Evolutionary conservation across 2,329 filamentous ascomycete species (phyloP).

Genomic region (Rachicladosporium sp.): DNA sequence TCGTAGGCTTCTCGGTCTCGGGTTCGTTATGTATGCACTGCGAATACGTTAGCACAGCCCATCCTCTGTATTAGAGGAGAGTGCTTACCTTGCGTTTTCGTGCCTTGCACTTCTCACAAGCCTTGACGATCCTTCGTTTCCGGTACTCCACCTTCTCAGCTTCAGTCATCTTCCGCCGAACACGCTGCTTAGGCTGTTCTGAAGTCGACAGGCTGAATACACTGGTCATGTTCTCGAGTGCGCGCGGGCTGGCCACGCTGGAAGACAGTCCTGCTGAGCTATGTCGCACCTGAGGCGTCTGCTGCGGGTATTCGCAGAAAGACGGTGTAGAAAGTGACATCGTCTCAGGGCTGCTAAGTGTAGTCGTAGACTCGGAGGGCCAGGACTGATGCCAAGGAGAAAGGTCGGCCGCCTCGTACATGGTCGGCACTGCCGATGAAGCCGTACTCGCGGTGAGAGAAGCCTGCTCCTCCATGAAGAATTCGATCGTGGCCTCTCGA

Average conservation of each 20-base stretch:
- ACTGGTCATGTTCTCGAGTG: conserved; percentile 26
- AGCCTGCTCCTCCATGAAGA: conserved; percentile 24
- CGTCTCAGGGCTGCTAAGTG: conserved; percentile 21
- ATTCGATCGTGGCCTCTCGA: conserved; percentile 27
- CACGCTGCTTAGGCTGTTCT: conserved; percentile 22
- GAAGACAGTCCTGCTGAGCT: conserved; percentile 10
- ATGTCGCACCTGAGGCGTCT: conserved; percentile 10
- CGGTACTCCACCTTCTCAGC: conserved; percentile 27
- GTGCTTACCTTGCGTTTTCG: conserved; percentile 20
- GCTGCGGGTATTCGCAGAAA: conserved; percentile 13
- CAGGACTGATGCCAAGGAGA: conserved; percentile 18
- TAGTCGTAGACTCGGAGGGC: conserved; percentile 20
- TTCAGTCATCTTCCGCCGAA: conserved; percentile 26
- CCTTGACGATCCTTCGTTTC: conserved; percentile 25
- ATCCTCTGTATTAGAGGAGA: neutral
- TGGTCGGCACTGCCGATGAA: conserved; percentile 6
- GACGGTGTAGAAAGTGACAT: conserved; percentile 17
- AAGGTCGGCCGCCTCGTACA: conserved; percentile 7
- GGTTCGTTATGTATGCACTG: conserved; percentile 21
- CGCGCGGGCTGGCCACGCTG: conserved; percentile 12
- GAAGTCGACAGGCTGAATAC: conserved; percentile 25
- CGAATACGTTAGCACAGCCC: neutral
- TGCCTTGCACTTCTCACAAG: conserved; percentile 25
- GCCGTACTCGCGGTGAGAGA: conserved; percentile 11
- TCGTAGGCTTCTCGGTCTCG: conserved; percentile 8